Conservation (phyloP, 2,329 filamentous ascomycete genomes). For the Intubia oerlemansii region DNA sequence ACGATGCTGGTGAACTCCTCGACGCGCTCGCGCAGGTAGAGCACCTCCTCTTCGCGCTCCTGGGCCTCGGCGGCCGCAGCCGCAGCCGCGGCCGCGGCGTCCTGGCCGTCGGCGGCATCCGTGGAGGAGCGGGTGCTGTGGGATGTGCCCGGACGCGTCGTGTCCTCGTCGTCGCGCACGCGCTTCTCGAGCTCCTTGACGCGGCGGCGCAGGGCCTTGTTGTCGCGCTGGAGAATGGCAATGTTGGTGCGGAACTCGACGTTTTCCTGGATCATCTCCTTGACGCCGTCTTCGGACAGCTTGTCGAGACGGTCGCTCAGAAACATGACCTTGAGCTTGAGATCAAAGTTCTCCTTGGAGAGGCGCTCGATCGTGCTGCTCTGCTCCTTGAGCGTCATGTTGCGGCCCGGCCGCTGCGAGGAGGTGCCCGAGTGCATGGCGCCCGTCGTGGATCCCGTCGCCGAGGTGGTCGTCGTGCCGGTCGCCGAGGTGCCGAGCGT, state of each 20-base stretch:
- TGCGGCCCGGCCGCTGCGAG: conserved; percentile 32
- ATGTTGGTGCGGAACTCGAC: conserved; percentile 86
- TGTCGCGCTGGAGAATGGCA: conserved; percentile 75
- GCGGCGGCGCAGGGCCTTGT: conserved; percentile 58
- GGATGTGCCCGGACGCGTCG: conserved; percentile 33
- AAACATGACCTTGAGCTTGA: conserved; percentile 96
- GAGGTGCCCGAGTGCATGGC: conserved; percentile 6
- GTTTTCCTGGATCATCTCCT: conserved; percentile 95
- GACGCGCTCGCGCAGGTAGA: conserved; percentile 65
- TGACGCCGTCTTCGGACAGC: conserved; percentile 85
- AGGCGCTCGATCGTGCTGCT: conserved; percentile 91
- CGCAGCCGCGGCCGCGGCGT: too few species aligned
- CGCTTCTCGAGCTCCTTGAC: conserved; percentile 76
- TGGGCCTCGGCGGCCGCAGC: conserved; percentile 38
- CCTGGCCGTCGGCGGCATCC: conserved; percentile 31
- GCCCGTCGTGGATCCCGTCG: conserved; percentile 8
- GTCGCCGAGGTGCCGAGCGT: conserved; percentile 7
- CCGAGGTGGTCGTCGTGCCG: conserved; percentile 17
- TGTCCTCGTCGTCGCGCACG: conserved; percentile 40
- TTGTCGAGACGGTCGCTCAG: conserved; percentile 84
- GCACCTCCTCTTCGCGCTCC: conserved; percentile 66
- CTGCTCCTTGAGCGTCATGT: conserved; percentile 85
- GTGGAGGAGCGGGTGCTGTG: conserved; percentile 32
- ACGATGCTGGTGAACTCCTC: conserved; percentile 71
- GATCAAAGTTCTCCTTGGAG: conserved; percentile 93